Percentiles rank a stretch among this genome's conserved stretches.
Conservation (phyloP, 78 protist genomes). For the Dictyostelium citrinum region DNA sequence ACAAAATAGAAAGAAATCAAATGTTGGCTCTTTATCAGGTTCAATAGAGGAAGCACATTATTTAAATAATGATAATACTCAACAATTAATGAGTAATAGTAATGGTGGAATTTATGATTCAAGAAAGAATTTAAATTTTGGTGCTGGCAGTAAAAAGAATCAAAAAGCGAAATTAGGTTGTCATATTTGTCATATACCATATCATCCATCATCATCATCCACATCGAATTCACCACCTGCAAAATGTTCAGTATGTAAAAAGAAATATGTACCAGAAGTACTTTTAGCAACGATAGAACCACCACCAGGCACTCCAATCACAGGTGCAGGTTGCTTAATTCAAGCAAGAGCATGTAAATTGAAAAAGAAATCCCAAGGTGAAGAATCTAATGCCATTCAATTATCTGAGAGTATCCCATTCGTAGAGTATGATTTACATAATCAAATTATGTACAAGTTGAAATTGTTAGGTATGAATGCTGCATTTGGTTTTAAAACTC, state of each 20-base stretch:
- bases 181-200: conserved; percentile 67
- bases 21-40: conserved; percentile 35
- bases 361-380: conserved; percentile 79
- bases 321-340: conserved; percentile 70
- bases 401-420: conserved; percentile 87
- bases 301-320: conserved; percentile 80
- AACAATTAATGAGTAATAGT: neutral
- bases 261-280: conserved; percentile 85
- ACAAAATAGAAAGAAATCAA: conserved; percentile 16
- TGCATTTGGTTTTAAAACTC: conserved; percentile 76
- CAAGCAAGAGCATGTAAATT: conserved; percentile 76
- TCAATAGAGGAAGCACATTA: conserved; percentile 26
- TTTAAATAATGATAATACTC: neutral
- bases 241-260: conserved; percentile 68
- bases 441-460: conserved; percentile 86
- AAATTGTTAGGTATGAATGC: conserved; percentile 89
- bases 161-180: conserved; percentile 26
- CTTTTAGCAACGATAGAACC: conserved; percentile 80
- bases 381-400: conserved; percentile 80
- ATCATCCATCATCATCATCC: neutral
- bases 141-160: neutral
- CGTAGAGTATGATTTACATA: conserved; percentile 90
- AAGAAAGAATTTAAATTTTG: neutral
- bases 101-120: neutral
- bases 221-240: conserved; percentile 23